These are phyloP conservation scores for Eucalyptus rudis DNA, from an alignment of 345 rosid species.

Conservation along the genomic window DNA sequence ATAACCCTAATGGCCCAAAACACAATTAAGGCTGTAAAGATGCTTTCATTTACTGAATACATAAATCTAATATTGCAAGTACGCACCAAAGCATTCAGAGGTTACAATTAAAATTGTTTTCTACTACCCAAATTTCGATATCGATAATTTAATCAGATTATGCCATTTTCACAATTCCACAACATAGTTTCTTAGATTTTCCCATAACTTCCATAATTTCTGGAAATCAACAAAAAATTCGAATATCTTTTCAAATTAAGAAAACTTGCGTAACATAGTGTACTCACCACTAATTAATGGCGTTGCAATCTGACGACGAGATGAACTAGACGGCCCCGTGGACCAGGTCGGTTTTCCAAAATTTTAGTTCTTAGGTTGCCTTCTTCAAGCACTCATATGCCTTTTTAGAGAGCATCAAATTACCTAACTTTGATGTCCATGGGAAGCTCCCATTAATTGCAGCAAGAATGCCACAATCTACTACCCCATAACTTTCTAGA, in stretches of 20 bases:
- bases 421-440: background rate
- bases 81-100: background rate
- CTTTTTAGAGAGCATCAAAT: background rate
- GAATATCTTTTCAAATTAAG: background rate
- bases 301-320: background rate
- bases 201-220: background rate
- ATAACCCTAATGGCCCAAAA: background rate
- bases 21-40: background rate
- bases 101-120: background rate
- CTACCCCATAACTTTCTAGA: background rate
- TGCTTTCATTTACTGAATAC: background rate
- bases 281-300: background rate
- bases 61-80: too few relatives aligned
- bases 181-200: background rate
- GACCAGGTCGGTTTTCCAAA: background rate
- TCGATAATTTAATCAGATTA: background rate
- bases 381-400: background rate
- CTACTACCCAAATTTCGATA: background rate
- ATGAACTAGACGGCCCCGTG: accelerated
- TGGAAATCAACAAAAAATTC: background rate
- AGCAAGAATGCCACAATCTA: background rate
- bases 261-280: background rate
- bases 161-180: background rate
- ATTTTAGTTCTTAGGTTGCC: background rate
- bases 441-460: background rate